Percentiles rank a stretch among this genome's conserved stretches.
phyloP scores from a whole-genome alignment of 1,284 basidiomycete species.

The Testicularia cyperi region DNA sequence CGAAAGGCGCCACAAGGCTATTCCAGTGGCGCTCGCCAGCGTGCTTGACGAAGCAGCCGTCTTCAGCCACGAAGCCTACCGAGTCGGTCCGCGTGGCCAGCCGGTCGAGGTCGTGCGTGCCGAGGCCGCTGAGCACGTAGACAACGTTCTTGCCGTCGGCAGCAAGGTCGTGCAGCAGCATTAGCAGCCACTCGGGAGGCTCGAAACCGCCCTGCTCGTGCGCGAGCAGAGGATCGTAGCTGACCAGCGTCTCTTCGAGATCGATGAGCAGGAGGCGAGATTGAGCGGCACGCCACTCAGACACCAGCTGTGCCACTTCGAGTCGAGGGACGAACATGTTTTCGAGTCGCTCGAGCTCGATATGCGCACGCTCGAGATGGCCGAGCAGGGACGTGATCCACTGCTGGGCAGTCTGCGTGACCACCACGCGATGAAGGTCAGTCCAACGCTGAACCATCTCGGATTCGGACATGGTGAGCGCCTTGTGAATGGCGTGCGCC shows the following conservation, averaged over 20 bases:
- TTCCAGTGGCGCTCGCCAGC: constrained; percentile 67
- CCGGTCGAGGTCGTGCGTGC: constrained; percentile 67
- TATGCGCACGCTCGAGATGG: constrained; percentile 53
- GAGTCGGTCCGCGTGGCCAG: constrained; percentile 68
- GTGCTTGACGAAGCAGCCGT: constrained; percentile 79
- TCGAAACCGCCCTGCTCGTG: constrained; percentile 62
- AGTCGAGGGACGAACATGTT: constrained; percentile 54
- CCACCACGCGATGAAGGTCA: constrained; percentile 80
- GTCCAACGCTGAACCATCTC: constrained; percentile 77
- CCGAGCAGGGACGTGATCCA: constrained; percentile 77
- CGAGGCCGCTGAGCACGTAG: constrained; percentile 77
- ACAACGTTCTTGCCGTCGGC: constrained; percentile 73
- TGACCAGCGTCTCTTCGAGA: constrained; percentile 76
- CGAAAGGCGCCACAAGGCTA: constrained; percentile 75
- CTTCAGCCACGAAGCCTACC: constrained; percentile 81
- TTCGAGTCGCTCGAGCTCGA: constrained; percentile 49
- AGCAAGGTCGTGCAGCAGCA: constrained; percentile 68
- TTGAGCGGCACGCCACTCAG: constrained; percentile 62
- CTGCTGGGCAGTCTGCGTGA: constrained; percentile 81
- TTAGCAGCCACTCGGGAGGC: constrained; percentile 67
- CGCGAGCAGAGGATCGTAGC: constrained; percentile 45
- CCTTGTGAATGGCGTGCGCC: constrained; percentile 73
- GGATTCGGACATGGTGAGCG: constrained; percentile 74
- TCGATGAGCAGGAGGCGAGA: constrained; percentile 74
- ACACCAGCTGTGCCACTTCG: constrained; percentile 57